Conservation (phyloP, 2,329 filamentous ascomycete genomes). For the Aureobasidium sp. region DNA sequence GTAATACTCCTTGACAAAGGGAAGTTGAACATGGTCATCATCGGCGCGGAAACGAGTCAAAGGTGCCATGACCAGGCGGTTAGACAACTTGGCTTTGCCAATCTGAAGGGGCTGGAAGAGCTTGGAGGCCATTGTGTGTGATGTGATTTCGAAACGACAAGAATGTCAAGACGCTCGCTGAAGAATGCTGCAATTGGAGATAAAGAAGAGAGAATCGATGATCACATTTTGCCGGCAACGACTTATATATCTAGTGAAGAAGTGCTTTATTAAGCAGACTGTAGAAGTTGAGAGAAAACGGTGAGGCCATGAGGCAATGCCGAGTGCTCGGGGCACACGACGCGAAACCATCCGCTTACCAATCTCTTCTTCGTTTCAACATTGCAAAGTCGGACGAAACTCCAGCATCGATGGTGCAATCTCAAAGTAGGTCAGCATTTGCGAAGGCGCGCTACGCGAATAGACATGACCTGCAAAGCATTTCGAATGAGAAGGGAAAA, state of each 20-base stretch:
- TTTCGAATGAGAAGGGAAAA: background rate
- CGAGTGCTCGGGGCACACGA: background rate
- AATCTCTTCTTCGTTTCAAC: constrained; percentile 5
- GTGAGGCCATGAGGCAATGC: constrained; percentile 1
- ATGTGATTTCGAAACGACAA: background rate
- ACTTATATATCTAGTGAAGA: background rate
- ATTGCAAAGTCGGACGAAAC: too few relatives aligned
- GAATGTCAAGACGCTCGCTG: background rate
- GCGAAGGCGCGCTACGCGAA: too few relatives aligned
- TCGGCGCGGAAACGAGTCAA: constrained; percentile 45
- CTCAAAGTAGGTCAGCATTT: too few relatives aligned
- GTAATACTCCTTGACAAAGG: constrained; percentile 19
- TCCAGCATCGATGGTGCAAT: background rate
- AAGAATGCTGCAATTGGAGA: background rate
- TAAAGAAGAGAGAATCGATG: background rate
- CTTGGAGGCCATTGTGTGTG: constrained; percentile 17
- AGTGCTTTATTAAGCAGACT: constrained; percentile 14
- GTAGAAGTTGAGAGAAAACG: constrained; percentile 10
- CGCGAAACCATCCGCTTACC: constrained; percentile 2
- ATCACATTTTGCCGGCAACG: background rate
- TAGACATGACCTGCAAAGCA: background rate
- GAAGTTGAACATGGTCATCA: constrained; percentile 42
- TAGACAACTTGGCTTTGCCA: constrained; percentile 36
- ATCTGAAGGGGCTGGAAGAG: constrained; percentile 39
- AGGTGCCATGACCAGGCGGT: constrained; percentile 50